Percentiles rank a stretch among this genome's conserved stretches.
phyloP scores from a whole-genome alignment of 805 yeast genomes.

The Starmera quercuum region DNA sequence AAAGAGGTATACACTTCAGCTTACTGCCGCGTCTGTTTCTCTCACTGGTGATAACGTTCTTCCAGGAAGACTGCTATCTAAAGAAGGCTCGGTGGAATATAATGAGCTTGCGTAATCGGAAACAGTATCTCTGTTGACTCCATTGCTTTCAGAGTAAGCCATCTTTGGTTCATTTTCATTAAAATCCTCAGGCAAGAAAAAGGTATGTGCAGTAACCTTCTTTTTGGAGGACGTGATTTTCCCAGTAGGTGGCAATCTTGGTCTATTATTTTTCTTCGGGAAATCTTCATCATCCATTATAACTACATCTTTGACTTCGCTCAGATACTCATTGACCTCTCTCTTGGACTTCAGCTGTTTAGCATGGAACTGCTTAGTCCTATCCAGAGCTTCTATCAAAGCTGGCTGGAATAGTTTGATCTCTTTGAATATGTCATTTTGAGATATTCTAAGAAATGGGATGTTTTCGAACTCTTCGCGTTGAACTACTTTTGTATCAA shows the following conservation, averaged over 20 bases:
- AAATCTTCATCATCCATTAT: constrained; percentile 79
- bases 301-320: constrained; percentile 31
- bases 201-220: constrained; percentile 45
- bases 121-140: too few species aligned
- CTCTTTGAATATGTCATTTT: constrained; percentile 42
- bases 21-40: too few species aligned
- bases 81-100: too few species aligned
- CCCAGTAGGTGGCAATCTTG: constrained; percentile 88
- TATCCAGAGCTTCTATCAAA: constrained; percentile 31
- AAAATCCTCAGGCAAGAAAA: constrained; percentile 36
- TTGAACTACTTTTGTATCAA: constrained; percentile 37
- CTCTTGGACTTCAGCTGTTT: constrained; percentile 24
- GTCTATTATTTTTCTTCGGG: constrained; percentile 65
- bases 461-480: constrained; percentile 60
- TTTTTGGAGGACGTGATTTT: constrained; percentile 68
- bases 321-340: constrained; percentile 22
- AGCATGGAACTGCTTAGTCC: constrained; percentile 34
- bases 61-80: too few species aligned
- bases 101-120: too few species aligned
- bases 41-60: too few species aligned
- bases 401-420: constrained; percentile 55
- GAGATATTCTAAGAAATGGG: constrained; percentile 43
- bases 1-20: too few species aligned
- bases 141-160: too few species aligned
- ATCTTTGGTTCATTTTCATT: constrained; percentile 1